phyloP scores from a whole-genome alignment of 2,329 filamentous ascomycete species.

The Microcyclosporella mali region DNA sequence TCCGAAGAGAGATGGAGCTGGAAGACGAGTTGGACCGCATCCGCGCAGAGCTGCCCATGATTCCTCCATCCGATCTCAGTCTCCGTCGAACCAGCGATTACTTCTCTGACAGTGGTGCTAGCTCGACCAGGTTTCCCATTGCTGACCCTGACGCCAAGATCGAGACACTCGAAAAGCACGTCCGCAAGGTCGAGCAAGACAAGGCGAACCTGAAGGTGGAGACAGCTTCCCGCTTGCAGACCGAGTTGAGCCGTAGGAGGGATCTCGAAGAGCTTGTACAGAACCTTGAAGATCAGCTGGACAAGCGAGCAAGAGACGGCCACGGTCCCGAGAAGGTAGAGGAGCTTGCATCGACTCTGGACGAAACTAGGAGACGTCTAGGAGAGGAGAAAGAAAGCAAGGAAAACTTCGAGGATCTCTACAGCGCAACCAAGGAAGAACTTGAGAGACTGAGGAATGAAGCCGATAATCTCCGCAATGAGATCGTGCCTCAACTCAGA shows the following conservation, averaged over 20 bases:
- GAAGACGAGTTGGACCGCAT: slow-evolving; percentile 88
- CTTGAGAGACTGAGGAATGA: slow-evolving; percentile 78
- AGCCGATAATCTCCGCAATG: slow-evolving; percentile 83
- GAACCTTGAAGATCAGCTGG: slow-evolving; percentile 70
- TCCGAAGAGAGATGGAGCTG: slow-evolving; percentile 89
- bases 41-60: slow-evolving; percentile 65
- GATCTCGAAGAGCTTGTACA: slow-evolving; percentile 79
- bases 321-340: slow-evolving; percentile 56
- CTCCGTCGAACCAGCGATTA: slow-evolving; percentile 89
- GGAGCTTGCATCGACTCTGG: slow-evolving; percentile 73
- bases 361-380: slow-evolving; percentile 75
- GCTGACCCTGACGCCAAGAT: slow-evolving; percentile 53
- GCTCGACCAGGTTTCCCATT: slow-evolving; percentile 68
- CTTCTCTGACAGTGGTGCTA: slow-evolving; percentile 91
- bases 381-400: slow-evolving; percentile 81
- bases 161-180: slow-evolving; percentile 74
- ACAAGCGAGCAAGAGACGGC: slow-evolving; percentile 42
- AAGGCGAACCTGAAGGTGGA: slow-evolving; percentile 81
- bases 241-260: slow-evolving; percentile 70
- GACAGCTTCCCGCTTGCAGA: slow-evolving; percentile 77
- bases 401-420: slow-evolving; percentile 86
- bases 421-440: slow-evolving; percentile 76
- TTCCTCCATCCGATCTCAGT: slow-evolving; percentile 38
- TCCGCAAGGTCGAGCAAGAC: slow-evolving; percentile 81
- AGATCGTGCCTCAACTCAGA: slow-evolving; percentile 72